Evolutionary conservation across 495 filamentous ascomycete genomes (phyloP), one percentile per base, ranked within the genome.

Genomic region (Trichoderma erinaceum): DNA sequence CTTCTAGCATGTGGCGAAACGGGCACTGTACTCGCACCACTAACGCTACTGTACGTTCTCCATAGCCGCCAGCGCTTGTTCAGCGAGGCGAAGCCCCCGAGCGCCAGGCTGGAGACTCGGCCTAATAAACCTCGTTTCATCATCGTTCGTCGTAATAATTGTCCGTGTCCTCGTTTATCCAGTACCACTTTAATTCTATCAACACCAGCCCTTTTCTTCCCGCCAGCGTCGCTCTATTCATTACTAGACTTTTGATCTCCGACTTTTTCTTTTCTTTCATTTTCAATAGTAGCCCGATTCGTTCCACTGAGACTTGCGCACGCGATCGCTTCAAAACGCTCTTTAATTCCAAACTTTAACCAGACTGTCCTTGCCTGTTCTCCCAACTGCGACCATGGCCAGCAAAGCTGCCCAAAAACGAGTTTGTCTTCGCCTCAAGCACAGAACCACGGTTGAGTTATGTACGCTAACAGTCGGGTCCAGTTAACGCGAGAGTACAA

Each of bases 401-500:
- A 92, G 89, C 69, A 86, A 88, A 73, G 90, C 90, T 66, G 92
- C 92, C 41, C 90, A 89, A 76, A 96, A 92, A 78, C 86, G 92
- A 73, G 90, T 94, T 82, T 70, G 89, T 82, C 15, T 12, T 13
- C n/a, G 6, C 6, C 7, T 32, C 18, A 32, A 3, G n/a, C 7
- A 21, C 35, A 52, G 15, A 44, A n/a, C 16, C 38, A 21, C 2
- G 10, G 11, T 29, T 32, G 56, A 32, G 4, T 16, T 67, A 32
- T 32, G 48, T 10, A 44, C 12, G 41, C 66, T 70, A 68, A 71
- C 61, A 66, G 8, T 65, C 15, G 66, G 21, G 63, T 69, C 67
- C 73, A 95, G 92, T 89, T 99, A 75, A 91, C 91, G 71, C 90
- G 93, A 71, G 95, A 99, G 82, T 99, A 97, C 80, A 89, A 93